These are phyloP conservation scores for Spirogloea muscicola DNA, from an alignment of 139 green algal genomes.

Conservation along the genomic window DNA sequence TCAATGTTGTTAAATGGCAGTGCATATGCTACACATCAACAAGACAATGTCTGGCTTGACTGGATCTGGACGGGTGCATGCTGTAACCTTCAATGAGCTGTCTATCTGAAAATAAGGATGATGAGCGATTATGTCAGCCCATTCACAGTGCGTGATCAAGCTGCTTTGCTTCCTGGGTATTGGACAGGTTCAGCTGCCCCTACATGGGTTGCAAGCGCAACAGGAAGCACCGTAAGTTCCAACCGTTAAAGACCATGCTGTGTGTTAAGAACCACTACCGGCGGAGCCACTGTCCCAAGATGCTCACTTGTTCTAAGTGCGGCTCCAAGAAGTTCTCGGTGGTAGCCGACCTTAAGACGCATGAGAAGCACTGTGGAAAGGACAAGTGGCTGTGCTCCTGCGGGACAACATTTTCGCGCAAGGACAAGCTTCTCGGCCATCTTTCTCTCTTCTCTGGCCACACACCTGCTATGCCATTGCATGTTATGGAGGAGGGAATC, in stretches of 20 bases:
- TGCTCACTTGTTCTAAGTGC: conserved; percentile 39
- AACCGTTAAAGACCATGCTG: conserved; percentile 41
- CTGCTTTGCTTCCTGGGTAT: too few relatives aligned
- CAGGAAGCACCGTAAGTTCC: conserved; percentile 26
- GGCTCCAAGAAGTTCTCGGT: conserved; percentile 42
- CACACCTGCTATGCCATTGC: conserved; percentile 14
- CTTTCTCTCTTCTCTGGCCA: conserved; percentile 12
- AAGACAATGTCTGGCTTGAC: too few relatives aligned
- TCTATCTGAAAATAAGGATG: too few relatives aligned
- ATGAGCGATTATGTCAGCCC: too few relatives aligned
- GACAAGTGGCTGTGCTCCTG: conserved; percentile 42
- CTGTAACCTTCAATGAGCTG: too few relatives aligned
- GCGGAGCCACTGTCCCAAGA: conserved; percentile 37
- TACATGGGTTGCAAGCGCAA: conserved; percentile 44
- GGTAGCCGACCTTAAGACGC: conserved; percentile 41
- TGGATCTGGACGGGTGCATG: too few relatives aligned
- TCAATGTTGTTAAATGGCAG: too few relatives aligned
- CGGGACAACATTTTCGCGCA: conserved; percentile 32
- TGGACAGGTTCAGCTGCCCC: conserved; percentile 32
- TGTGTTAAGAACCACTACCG: conserved; percentile 48
- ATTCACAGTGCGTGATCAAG: too few relatives aligned
- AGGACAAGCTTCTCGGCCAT: conserved; percentile 38
- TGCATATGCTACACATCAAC: too few relatives aligned
- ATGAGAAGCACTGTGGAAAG: conserved; percentile 42
- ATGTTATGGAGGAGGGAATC: conserved; percentile 24